Evolutionary conservation across 2,329 filamentous ascomycete species (phyloP), one percentile per base, ranked within the genome.

Genomic region (Fusarium tuaranense): DNA sequence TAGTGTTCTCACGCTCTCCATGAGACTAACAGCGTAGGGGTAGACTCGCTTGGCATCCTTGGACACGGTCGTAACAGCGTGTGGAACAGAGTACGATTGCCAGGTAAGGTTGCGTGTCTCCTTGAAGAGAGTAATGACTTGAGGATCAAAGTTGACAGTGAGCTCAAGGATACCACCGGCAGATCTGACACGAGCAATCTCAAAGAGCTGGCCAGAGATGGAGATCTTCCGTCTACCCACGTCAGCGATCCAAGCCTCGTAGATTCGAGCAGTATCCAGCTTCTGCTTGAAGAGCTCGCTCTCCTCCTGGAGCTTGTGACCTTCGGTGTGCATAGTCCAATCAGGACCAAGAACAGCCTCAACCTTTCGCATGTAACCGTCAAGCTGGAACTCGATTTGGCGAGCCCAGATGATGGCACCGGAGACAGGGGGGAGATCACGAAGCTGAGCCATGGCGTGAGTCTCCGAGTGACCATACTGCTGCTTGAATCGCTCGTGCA

Each of bases 41-140:
- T 99, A 99, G 5, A 99, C 97, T 63, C 97, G 91, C 84, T 98
- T 98, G n/a, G 97, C 97, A 82, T 99, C 97, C 83, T 98, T 99
- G 1, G 97, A 97, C 64, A 98, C 95, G 73, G 95, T 98, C 83
- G 93, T 97, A 80, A 99, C 95, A 16, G 94, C 92, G 82, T 99
- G 97, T 10, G 97, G 97, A 27, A 99, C 94, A 67, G 94, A 93
- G 82, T 95, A 99, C 75, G 95, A 97, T 72, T 98, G 92, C 96
- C 97, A 99, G 14, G 95, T 92, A 51, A 99, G 86, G 80, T 99
- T 99, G 46, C 97, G 92, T 30, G 97, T 97, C 86, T 99, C 97
- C 81, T 99, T 99, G 88, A 99, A 99, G 12, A 99, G 87, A 0
- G 96, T 95, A 80, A 99, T 99, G 67, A 98, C 94, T 81, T 99